A percentile compares a stretch with the other conserved stretches of the same genome.
Evolutionary conservation across 768 basidiomycete species (phyloP).

Genomic region (Dentipellis sp.): DNA sequence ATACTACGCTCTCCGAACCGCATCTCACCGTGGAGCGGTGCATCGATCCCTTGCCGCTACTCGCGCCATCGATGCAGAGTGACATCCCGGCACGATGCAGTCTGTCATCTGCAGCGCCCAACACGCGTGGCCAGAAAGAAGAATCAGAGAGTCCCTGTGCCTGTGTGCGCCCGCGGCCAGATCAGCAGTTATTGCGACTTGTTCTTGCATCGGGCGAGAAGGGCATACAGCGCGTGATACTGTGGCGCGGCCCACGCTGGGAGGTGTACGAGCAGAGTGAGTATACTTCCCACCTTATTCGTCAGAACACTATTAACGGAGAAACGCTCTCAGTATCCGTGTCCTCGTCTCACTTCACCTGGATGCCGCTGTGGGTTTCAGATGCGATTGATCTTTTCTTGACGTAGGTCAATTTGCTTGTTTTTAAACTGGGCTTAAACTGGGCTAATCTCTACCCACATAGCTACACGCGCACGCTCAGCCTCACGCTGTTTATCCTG

Average conservation of each 20-base stretch:
- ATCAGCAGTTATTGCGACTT: conserved; percentile 48
- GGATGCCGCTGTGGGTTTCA: conserved; percentile 34
- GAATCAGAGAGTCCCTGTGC: conserved; percentile 21
- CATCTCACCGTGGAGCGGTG: conserved; percentile 29
- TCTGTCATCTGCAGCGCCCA: too few relatives aligned
- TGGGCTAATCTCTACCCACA: neutral
- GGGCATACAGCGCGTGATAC: conserved; percentile 26
- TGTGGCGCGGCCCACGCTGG: conserved; percentile 64
- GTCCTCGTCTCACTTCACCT: conserved; percentile 33
- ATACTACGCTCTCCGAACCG: conserved; percentile 7
- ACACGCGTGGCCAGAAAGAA: too few relatives aligned
- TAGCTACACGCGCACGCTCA: conserved; percentile 56
- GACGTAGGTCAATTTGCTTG: conserved; percentile 35
- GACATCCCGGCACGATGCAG: too few relatives aligned
- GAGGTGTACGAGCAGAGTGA: conserved; percentile 65
- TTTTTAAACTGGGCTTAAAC: neutral
- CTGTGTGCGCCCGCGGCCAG: conserved; percentile 46
- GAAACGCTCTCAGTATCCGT: conserved; percentile 39
- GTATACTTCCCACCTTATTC: conserved; percentile 10
- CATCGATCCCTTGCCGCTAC: conserved; percentile 46
- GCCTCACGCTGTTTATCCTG: conserved; percentile 74
- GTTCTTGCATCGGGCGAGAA: conserved; percentile 24
- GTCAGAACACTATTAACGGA: too few relatives aligned
- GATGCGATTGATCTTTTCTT: conserved; percentile 32
- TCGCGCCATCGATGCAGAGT: conserved; percentile 25